Base-by-base conservation (phyloP, 73 alveolate species). In the Effrenium voratum region DNA sequence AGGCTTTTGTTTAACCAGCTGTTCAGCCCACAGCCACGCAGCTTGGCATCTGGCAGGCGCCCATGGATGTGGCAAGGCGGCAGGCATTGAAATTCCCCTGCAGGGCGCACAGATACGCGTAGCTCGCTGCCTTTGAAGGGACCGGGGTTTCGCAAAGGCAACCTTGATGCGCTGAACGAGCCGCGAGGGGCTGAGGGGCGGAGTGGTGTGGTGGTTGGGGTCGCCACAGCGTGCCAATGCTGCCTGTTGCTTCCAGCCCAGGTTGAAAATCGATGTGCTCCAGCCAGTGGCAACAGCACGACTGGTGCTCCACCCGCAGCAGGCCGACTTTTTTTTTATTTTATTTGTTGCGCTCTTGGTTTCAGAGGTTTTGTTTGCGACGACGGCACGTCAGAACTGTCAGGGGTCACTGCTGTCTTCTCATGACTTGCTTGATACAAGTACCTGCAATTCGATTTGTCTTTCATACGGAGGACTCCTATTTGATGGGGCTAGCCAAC, bases 201-300 rank as follows among this genome's bases (percentile, higher is more conserved):
- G 47, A 6, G 46, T 36, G 49, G 15, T 8, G 82, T 6, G 26
- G 63, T 8, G 63, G 19, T 8, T 8, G 63, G 63, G n/a, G n/a
- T n/a, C n/a, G n/a, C n/a, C n/a, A n/a, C n/a, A n/a, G n/a, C n/a
- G n/a, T n/a, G n/a, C n/a, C n/a, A n/a, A n/a, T n/a, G n/a, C n/a
- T n/a, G n/a, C n/a, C n/a, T n/a, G n/a, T n/a, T n/a, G n/a, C n/a
- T n/a, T n/a, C n/a, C n/a, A n/a, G n/a, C 3, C 3, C 90, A 87
- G 95, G 95, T 87, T 87, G 95, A 87, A 87, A 83, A 87, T 87
- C 84, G 95, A 87, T 47, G 66, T 87, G 95, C 84, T 87, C 50
- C 77, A 87, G 95, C 95, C 95, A 32, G 82, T 87, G 55, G 95
- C 95, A 32, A 60, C 95, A 52, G 52, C 95, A 10, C 95, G 95